Evolutionary conservation across 1,284 basidiomycete genomes (phyloP), one percentile per base, ranked within the genome.

Genomic region (Mycena sp.): DNA sequence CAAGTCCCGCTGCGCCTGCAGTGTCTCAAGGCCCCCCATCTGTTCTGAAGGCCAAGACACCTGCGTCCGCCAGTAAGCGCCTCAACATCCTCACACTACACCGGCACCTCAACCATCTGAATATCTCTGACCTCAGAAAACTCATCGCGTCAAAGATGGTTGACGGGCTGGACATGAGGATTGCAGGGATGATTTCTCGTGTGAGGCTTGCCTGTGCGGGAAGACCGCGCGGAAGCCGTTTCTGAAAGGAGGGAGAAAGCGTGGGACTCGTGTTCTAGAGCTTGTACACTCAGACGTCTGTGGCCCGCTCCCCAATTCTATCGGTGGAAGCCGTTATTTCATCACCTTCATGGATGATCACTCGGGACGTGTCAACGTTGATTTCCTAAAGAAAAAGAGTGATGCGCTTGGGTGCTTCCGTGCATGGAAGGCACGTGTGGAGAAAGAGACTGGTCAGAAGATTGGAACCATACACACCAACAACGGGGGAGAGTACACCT

Each of bases 241-340:
- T 19, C 41, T n/a, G 10, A 43, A 43, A 19, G 21, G 21, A 16
- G 49, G 23, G 37, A 62, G 19, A 44, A 14, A 49, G 46, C 32
- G 32, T 9, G 32, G 32, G 9, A 10, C 32, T 37, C 10, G 32
- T 37, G 46, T 28, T 12, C 11, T 17, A 49, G 32, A 9, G 10
- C 32, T 49, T 12, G 29, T 49, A 21, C 23, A 49, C 25, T 17
- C 46, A 14, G 77, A 83, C 58, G 46, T 80, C 16, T 11, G 81
- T 78, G 80, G 80, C 79, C 23, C 75, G 74, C 6, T 69, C 78
- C 7, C 63, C 32, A 4, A 56, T 41, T 10, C 29, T 4, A 65
- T 69, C 35, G 37, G 55, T 6, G 25, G 30, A 25, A 50, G 40
- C 16, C 23, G 32, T 9, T 70, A 69, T 37, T 69, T 64, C 49